Evolutionary conservation across 768 basidiomycete genomes (phyloP).

Genomic region (Lactarius psammicola): DNA sequence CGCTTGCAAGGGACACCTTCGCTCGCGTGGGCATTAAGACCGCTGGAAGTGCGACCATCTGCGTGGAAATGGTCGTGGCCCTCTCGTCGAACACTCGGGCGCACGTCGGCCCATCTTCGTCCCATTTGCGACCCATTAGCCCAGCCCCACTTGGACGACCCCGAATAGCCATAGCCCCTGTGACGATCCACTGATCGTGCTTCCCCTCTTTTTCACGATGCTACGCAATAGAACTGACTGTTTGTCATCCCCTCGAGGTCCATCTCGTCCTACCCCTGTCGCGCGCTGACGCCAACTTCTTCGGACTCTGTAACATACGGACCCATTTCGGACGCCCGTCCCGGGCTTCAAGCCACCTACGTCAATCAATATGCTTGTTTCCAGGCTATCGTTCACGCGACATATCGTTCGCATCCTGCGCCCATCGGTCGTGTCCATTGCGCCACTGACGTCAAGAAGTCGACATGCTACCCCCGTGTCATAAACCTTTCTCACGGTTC

Average conservation of each 20-base stretch:
- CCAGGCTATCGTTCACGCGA: neutral
- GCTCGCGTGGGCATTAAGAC: neutral
- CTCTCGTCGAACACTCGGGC: neutral
- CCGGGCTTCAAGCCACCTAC: neutral
- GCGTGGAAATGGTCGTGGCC: neutral
- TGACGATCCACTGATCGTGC: neutral
- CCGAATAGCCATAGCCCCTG: neutral
- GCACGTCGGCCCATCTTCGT: neutral
- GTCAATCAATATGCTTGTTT: neutral
- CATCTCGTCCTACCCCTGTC: neutral
- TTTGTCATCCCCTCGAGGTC: neutral
- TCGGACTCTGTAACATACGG: neutral
- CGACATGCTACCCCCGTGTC: neutral
- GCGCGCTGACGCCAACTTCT: neutral
- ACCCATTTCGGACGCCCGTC: neutral
- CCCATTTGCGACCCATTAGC: neutral
- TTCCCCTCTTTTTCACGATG: no score
- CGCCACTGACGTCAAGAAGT: neutral
- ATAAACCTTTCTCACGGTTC: neutral
- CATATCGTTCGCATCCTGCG: neutral
- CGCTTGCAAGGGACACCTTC: neutral
- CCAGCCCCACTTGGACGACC: neutral
- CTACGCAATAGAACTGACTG: neutral
- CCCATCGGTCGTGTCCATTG: neutral
- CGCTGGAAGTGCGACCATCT: neutral